Percentiles rank a stretch among this genome's conserved stretches.
Conservation (phyloP, 2,329 filamentous ascomycete species). For the Xylariaceae sp. region DNA sequence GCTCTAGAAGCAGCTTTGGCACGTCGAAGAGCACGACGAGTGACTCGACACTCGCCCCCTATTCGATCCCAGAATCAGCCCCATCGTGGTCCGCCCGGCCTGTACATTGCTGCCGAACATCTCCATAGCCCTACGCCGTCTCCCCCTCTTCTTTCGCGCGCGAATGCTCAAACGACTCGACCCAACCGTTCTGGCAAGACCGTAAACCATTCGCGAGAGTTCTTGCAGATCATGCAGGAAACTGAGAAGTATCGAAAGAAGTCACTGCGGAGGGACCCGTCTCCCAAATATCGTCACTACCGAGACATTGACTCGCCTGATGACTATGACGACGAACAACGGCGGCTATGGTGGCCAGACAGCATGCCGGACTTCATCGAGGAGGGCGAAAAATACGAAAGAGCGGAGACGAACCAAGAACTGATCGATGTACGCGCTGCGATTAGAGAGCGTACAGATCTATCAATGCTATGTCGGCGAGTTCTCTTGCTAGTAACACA, state of each 20-base stretch:
- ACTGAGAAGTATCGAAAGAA: background rate
- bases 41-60: background rate
- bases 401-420: background rate
- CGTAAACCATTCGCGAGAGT: background rate
- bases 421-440: background rate
- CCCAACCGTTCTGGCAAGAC: no score
- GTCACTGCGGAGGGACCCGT: background rate
- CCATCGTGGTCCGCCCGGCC: background rate
- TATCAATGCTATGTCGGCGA: background rate
- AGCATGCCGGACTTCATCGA: background rate
- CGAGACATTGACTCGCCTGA: no score
- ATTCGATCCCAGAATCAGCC: no score
- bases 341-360: background rate
- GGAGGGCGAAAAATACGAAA: background rate
- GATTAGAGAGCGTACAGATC: background rate
- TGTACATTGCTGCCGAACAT: background rate
- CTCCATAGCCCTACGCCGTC: background rate
- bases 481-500: slow-evolving; percentile 1
- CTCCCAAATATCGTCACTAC: no score
- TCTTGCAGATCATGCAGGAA: background rate
- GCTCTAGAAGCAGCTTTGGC: background rate
- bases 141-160: background rate
- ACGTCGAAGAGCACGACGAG: background rate
- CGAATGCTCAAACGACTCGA: background rate
- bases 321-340: background rate